A percentile compares a stretch with the other conserved stretches of the same genome.
Conservation (phyloP, 768 basidiomycete genomes). For the Macrolepiota fuliginosa region DNA sequence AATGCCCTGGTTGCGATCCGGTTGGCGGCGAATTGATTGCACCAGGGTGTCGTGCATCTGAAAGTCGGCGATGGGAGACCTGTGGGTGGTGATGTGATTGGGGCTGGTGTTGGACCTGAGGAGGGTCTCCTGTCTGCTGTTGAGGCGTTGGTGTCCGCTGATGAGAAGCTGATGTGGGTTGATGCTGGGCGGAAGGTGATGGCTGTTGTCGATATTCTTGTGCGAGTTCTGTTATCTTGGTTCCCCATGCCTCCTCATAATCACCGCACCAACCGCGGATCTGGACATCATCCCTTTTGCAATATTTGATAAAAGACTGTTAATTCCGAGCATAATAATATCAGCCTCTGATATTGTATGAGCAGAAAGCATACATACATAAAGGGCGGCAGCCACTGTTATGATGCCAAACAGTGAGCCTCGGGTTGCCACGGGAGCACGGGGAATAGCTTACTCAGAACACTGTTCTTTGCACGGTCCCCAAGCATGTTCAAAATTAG, state of each 20-base stretch:
- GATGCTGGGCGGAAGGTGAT: constrained; percentile 34
- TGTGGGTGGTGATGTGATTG: constrained; percentile 22
- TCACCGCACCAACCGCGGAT: constrained; percentile 59
- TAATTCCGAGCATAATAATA: constrained; percentile 12
- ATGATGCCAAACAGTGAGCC: constrained; percentile 15
- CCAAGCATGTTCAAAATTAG: constrained; percentile 45
- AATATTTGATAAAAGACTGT: constrained; percentile 67
- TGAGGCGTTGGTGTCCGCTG: constrained; percentile 18
- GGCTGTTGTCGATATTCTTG: constrained; percentile 36
- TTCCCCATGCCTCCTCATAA: constrained; percentile 68
- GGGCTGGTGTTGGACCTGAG: constrained; percentile 16
- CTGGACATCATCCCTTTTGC: constrained; percentile 50
- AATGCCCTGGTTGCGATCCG: constrained; percentile 26
- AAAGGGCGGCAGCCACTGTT: constrained; percentile 59
- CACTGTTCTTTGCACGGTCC: constrained; percentile 47
- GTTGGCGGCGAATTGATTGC: constrained; percentile 20
- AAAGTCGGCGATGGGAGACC: constrained; percentile 26
- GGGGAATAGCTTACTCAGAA: constrained; percentile 34
- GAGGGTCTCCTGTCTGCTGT: constrained; percentile 19
- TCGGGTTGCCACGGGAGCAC: constrained; percentile 5
- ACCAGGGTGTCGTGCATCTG: constrained; percentile 28
- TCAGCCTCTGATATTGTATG: constrained; percentile 10
- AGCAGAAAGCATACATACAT: constrained; percentile 42
- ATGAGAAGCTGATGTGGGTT: constrained; percentile 21
- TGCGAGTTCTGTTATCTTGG: constrained; percentile 49